Percentiles rank a stretch among this genome's conserved stretches.
phyloP scores from a whole-genome alignment of 495 filamentous ascomycete genomes.

The Hypoxylon fragiforme region DNA sequence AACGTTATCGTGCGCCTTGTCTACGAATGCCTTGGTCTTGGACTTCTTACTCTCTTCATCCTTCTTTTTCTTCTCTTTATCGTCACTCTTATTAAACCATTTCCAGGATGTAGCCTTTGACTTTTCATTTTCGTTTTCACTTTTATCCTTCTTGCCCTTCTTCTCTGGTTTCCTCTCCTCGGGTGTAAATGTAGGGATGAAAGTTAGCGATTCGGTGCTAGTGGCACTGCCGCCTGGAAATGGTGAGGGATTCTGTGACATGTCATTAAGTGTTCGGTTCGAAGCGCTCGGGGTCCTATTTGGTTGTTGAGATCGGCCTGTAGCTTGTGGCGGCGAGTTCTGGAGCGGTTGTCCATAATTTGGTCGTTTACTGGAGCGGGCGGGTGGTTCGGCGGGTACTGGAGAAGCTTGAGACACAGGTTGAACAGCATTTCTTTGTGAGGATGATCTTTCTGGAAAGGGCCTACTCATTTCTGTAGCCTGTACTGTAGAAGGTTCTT shows the following conservation, averaged over 20 bases:
- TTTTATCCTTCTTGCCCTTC: slow-evolving; percentile 68
- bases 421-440: slow-evolving; percentile 43
- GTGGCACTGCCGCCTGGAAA: slow-evolving; percentile 68
- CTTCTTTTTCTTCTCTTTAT: slow-evolving; percentile 62
- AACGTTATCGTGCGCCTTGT: slow-evolving; percentile 70
- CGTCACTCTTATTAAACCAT: slow-evolving; percentile 59
- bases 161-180: slow-evolving; percentile 65
- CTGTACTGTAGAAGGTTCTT: slow-evolving; percentile 40
- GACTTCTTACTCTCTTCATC: slow-evolving; percentile 58
- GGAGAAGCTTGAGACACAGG: slow-evolving; percentile 25
- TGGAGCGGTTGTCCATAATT: slow-evolving; percentile 40
- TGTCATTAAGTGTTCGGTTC: slow-evolving; percentile 60
- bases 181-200: slow-evolving; percentile 76
- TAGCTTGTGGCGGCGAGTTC: slow-evolving; percentile 22
- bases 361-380: slow-evolving; percentile 53
- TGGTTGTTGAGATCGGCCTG: slow-evolving; percentile 14
- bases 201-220: slow-evolving; percentile 77
- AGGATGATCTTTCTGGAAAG: slow-evolving; percentile 58
- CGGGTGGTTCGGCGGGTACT: slow-evolving; percentile 47
- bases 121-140: slow-evolving; percentile 47
- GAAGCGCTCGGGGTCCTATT: slow-evolving; percentile 21
- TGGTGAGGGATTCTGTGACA: slow-evolving; percentile 63
- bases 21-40: slow-evolving; percentile 57
- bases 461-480: slow-evolving; percentile 33
- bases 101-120: slow-evolving; percentile 38